These are phyloP conservation scores for Leucosporidium creatinivorum DNA, from an alignment of 768 basidiomycete genomes.

Conservation along the genomic window DNA sequence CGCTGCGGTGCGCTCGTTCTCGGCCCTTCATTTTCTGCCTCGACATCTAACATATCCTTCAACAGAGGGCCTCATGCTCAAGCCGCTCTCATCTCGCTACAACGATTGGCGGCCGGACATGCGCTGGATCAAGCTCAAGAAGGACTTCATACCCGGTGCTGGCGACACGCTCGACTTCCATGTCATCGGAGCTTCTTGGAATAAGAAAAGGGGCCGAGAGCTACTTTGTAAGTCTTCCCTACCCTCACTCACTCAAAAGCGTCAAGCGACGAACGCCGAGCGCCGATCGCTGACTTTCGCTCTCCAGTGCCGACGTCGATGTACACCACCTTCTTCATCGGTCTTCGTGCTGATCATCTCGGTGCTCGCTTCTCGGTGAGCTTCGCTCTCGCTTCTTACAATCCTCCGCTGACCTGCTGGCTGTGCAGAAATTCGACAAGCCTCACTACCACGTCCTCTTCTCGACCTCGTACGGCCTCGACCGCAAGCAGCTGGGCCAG, in stretches of 20 bases:
- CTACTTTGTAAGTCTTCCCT: constrained; percentile 67
- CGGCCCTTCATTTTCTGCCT: background rate
- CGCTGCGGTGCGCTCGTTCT: constrained; percentile 42
- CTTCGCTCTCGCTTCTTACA: background rate
- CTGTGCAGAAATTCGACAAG: constrained; percentile 43
- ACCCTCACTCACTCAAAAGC: no score
- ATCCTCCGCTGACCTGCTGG: background rate
- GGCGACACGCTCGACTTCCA: constrained; percentile 73
- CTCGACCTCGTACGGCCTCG: constrained; percentile 66
- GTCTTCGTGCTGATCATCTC: constrained; percentile 41
- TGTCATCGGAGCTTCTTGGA: constrained; percentile 41
- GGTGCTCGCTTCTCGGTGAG: background rate
- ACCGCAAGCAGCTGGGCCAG: constrained; percentile 56
- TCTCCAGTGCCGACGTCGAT: constrained; percentile 59
- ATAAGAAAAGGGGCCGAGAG: constrained; percentile 64
- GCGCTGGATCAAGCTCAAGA: constrained; percentile 73
- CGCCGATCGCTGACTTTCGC: constrained; percentile 4
- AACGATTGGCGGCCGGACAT: constrained; percentile 49
- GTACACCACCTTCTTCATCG: constrained; percentile 74
- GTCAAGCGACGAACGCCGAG: no score
- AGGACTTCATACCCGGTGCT: constrained; percentile 74
- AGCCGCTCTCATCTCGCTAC: constrained; percentile 52
- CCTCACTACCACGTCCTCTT: constrained; percentile 70
- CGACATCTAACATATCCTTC: background rate
- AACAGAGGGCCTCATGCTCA: constrained; percentile 8